phyloP scores from a whole-genome alignment of 345 rosid species.

The Gossypium turneri region DNA sequence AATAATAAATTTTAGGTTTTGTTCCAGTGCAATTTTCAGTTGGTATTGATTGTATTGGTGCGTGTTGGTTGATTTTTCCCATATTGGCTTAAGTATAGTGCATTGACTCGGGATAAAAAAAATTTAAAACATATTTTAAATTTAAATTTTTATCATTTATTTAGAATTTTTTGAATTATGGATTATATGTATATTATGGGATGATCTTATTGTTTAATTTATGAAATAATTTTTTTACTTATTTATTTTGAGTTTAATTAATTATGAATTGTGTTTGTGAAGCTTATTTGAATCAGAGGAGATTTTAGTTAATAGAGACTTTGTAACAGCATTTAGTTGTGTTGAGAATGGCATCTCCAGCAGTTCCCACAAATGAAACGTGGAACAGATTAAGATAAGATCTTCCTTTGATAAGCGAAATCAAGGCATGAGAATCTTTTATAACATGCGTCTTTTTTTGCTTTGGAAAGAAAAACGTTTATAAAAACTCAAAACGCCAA shows the following conservation, averaged over 20 bases:
- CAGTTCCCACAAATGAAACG: no score
- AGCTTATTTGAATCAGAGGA: no score
- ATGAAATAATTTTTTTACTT: background rate
- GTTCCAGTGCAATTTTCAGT: background rate
- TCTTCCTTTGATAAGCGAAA: background rate
- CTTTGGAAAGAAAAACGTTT: background rate
- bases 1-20: no score
- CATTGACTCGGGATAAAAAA: no score
- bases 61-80: background rate
- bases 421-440: background rate
- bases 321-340: no score
- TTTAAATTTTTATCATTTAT: background rate
- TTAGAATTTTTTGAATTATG: no score
- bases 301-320: no score
- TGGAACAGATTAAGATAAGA: background rate
- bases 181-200: no score
- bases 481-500: background rate
- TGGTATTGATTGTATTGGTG: background rate
- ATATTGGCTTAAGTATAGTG: background rate
- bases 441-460: background rate
- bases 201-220: no score
- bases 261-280: no score
- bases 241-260: background rate
- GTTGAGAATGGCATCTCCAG: no score
- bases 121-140: no score